Conservation (phyloP, 2,329 filamentous ascomycete species). For the Exophiala viscosa region DNA sequence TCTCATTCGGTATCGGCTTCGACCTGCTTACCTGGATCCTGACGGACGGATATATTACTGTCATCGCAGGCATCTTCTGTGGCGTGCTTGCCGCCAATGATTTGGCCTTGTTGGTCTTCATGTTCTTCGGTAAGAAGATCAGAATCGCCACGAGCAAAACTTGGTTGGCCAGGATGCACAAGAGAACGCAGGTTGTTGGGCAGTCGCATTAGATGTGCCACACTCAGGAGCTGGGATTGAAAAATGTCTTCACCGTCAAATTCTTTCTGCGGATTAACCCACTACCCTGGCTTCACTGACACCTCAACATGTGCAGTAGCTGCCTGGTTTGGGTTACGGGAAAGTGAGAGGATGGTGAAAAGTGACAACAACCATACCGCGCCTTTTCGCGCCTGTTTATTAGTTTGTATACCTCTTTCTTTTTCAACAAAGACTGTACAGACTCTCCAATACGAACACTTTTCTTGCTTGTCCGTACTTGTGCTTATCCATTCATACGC, state of each 20-base stretch:
- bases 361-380: no score
- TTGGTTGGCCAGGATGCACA: slow-evolving; percentile 49
- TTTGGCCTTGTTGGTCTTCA: slow-evolving; percentile 47
- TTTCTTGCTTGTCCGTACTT: no score
- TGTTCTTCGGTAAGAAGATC: slow-evolving; percentile 51
- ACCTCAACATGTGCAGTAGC: no score
- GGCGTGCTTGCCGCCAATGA: slow-evolving; percentile 51
- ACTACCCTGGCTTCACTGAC: no score
- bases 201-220: slow-evolving; percentile 30
- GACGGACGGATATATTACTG: slow-evolving; percentile 47
- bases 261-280: no score
- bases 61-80: slow-evolving; percentile 52
- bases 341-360: not conserved
- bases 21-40: slow-evolving; percentile 52
- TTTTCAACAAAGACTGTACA: slow-evolving; percentile 1
- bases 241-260: not conserved
- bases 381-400: not conserved
- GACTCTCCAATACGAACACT: not conserved
- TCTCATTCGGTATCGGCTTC: slow-evolving; percentile 52
- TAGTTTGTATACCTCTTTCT: not conserved
- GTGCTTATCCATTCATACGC: no score
- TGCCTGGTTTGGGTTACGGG: no score
- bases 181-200: slow-evolving; percentile 33
- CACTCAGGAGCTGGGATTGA: not conserved
- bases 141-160: slow-evolving; percentile 44